Evolutionary conservation across 1,284 basidiomycete genomes (phyloP), one percentile per base, ranked within the genome.

Genomic region (Fomitopsis palustris): DNA sequence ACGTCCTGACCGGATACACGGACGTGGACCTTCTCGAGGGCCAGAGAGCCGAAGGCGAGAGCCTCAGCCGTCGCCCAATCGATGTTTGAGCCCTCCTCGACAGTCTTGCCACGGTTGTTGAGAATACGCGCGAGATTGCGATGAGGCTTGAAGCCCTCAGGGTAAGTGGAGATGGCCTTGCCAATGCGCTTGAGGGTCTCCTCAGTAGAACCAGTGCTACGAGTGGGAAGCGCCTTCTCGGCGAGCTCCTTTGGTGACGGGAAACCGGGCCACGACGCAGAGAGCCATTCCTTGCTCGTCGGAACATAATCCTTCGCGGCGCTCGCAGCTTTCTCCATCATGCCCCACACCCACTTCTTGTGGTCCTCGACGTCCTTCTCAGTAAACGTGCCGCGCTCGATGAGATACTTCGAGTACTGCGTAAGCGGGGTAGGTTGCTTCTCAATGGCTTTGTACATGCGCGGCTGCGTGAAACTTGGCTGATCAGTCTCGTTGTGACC

Each of bases 21-120:
- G 56, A 99, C 92, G 72, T 99, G 95, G 59, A 90, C 91, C 70
- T 93, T 92, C 79, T 99, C 96, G 52, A 96, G 81, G 5, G 54
- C 53, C 2, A 61, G 51, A 7, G 53, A 55, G 62, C 96, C 97
- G 70, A 99, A 95, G 0, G 97, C 97, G 57, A 99, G 87, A 0
- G 97, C 95, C 79, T 99, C 97, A 61, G 96, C 96, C n/a, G 97
- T 99, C 17, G 95, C 91, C 95, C 96, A 98, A 76, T 99, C 97
- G 68, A 99, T 97, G 76, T 92, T 92, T 65, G 77, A 81, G 62
- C 96, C 97, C 65, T 97, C 93, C 67, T 93, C 87, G 38, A 98
- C 85, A 1, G 91, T 87, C 83, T 96, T 96, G 41, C 92, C 92
- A 62, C 97, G 90, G 39, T 82, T 89, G 62, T 80, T 75, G 56